phyloP scores from a whole-genome alignment of 768 basidiomycete species.

The Antrodiella citrinella region DNA sequence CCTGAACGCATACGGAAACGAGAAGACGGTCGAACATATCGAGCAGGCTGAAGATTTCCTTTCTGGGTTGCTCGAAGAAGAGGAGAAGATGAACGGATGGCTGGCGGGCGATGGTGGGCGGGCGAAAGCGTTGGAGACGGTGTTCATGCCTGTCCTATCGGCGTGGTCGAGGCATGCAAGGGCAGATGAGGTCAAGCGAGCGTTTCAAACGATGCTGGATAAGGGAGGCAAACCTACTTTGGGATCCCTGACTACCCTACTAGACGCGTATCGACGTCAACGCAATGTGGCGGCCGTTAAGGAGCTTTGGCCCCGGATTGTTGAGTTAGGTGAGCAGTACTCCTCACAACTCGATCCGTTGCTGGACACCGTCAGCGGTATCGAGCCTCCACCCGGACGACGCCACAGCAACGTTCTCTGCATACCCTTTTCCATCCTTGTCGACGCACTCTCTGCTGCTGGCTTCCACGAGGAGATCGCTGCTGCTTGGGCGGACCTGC shows the following conservation, averaged over 20 bases:
- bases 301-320: conserved; percentile 62
- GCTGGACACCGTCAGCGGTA: conserved; percentile 16
- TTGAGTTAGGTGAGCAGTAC: conserved; percentile 44
- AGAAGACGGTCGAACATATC: conserved; percentile 41
- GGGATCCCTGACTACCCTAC: conserved; percentile 49
- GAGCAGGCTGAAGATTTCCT: conserved; percentile 61
- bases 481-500: conserved; percentile 57
- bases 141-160: conserved; percentile 57
- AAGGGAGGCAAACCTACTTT: conserved; percentile 52
- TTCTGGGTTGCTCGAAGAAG: conserved; percentile 34
- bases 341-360: conserved; percentile 15
- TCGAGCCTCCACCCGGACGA: conserved; percentile 23
- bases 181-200: conserved; percentile 45
- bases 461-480: conserved; percentile 58
- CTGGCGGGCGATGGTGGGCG: conserved; percentile 29
- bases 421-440: conserved; percentile 72
- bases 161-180: conserved; percentile 37
- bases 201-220: conserved; percentile 46
- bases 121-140: conserved; percentile 37
- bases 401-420: conserved; percentile 54
- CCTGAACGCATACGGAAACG: conserved; percentile 50
- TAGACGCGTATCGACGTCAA: conserved; percentile 64
- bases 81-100: conserved; percentile 31
- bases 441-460: conserved; percentile 62
- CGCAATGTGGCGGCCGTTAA: conserved; percentile 46